These are phyloP conservation scores for Fistulifera pelliculosa DNA, from an alignment of 108 stramenopile species.

Conservation along the genomic window DNA sequence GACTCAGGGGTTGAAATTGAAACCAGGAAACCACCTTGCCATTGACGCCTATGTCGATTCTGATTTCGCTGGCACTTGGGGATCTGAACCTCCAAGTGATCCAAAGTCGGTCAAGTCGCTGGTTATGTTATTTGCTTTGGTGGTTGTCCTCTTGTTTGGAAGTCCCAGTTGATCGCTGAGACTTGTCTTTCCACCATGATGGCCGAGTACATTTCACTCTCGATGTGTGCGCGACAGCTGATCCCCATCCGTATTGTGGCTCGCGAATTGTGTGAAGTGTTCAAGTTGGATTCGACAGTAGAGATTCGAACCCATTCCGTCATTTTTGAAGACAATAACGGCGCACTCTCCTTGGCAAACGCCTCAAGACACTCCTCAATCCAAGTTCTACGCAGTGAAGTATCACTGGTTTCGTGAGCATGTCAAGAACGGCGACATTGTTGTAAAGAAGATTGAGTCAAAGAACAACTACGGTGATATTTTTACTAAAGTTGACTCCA, in stretches of 20 bases:
- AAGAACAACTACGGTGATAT: slow-evolving; percentile 14
- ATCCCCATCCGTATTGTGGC: slow-evolving; percentile 13
- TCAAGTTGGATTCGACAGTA: background rate
- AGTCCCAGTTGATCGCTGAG: background rate
- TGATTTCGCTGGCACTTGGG: slow-evolving; percentile 31
- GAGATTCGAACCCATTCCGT: background rate
- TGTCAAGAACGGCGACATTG: slow-evolving; percentile 7
- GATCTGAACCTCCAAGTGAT: slow-evolving; percentile 13
- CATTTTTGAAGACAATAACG: slow-evolving; percentile 31
- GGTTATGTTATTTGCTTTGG: slow-evolving; percentile 2
- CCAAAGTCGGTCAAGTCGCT: background rate
- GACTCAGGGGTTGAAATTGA: slow-evolving; percentile 22
- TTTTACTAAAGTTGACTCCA: background rate
- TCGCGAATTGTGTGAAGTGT: background rate
- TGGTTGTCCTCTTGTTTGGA: slow-evolving; percentile 4
- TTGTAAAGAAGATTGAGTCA: slow-evolving; percentile 7
- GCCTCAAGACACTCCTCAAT: slow-evolving; percentile 30
- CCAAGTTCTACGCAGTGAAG: slow-evolving; percentile 36
- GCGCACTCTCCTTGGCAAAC: slow-evolving; percentile 8
- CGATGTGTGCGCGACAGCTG: slow-evolving; percentile 5
- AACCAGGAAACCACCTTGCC: background rate
- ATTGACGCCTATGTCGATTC: slow-evolving; percentile 33
- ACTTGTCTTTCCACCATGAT: slow-evolving; percentile 4
- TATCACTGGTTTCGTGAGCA: slow-evolving; percentile 40
- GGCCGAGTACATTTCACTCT: slow-evolving; percentile 6